Conservation (phyloP, 768 basidiomycete genomes). For the Amanita molliuscula region DNA sequence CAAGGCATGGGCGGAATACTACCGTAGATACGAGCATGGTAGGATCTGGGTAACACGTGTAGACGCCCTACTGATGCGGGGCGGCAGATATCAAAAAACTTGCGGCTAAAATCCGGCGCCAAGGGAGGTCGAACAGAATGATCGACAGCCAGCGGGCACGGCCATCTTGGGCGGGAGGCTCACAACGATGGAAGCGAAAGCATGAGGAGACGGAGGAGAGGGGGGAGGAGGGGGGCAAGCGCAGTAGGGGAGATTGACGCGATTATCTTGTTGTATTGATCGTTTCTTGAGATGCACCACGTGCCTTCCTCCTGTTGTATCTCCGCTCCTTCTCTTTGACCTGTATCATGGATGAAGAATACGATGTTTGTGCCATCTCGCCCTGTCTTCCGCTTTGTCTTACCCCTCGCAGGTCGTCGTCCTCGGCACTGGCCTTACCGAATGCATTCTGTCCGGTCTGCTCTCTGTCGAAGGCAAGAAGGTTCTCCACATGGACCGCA, state of each 20-base stretch:
- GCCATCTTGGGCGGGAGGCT: conserved; percentile 1
- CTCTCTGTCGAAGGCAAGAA: conserved; percentile 99
- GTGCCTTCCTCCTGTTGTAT: neutral
- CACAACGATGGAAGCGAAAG: neutral
- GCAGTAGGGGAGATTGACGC: neutral
- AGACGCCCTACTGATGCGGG: neutral
- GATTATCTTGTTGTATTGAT: neutral
- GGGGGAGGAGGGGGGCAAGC: neutral
- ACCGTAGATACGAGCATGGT: conserved; percentile 42
- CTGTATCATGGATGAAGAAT: conserved; percentile 91
- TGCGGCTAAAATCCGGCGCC: conserved; percentile 22
- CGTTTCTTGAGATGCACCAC: conserved; percentile 1
- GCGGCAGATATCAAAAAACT: conserved; percentile 24
- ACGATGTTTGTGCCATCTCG: conserved; percentile 55
- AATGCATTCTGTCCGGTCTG: conserved; percentile 96
- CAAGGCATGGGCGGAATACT: conserved; percentile 56
- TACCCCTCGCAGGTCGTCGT: conserved; percentile 58
- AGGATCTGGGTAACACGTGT: conserved; percentile 9
- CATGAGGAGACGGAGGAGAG: neutral
- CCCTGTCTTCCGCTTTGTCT: conserved; percentile 6
- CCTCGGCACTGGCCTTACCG: conserved; percentile 94
- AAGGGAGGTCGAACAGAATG: neutral
- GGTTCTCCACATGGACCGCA: conserved; percentile 97
- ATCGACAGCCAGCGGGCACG: conserved; percentile 3
- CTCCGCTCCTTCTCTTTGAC: neutral